Evolutionary conservation across 176 grass and related monocot species (phyloP), one percentile per base, ranked within the genome.

Genomic region (Tillandsia leiboldiana): DNA sequence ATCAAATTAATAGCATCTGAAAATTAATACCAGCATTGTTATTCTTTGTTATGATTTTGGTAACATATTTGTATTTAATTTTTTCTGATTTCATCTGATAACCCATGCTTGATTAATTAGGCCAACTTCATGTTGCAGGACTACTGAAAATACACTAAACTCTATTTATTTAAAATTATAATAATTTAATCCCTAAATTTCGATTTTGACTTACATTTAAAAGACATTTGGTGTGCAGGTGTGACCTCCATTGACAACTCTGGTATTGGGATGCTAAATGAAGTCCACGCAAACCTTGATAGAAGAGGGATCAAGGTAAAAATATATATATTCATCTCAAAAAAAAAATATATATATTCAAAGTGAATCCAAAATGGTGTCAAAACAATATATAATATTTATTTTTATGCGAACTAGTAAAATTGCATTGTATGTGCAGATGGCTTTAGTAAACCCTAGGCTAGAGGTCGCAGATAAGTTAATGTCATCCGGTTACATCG

Each of bases 201-300:
- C 63, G 0, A 24, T 24, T 14, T 73, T 14, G 69, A 22, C 69
- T 6, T 68, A 65, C 29, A 59, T 24, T 12, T 33, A 42, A 69
- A 69, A 47, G 57, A 75, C 49, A 72, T 52, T 53, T 27, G 49
- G 24, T 28, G 22, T 47, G 67, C 49, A 99, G 94, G 84, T 48
- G 94, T 93, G 48, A 90, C 80, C 48, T 82, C 94, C 2, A 85
- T 99, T 12, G 94, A 99, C 75, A 93, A 84, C 67, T 74, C 89
- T 2, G 94, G 94, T 15, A 82, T 90, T 15, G 75, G 89, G 3
- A 93, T 93, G 82, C 65, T 99, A 33, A 17, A 24, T 42, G 94
- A 99, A 56, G 64, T 99, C 53, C 68, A 93, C 53, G 90, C 66
- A 51, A 71, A 54, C 80, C 72, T 99, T 42, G 63, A 75, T n/a